Evolutionary conservation across 164 flowering plant species (phyloP), one percentile per base, ranked within the genome.

Genomic region (Tinospora cordifolia): DNA sequence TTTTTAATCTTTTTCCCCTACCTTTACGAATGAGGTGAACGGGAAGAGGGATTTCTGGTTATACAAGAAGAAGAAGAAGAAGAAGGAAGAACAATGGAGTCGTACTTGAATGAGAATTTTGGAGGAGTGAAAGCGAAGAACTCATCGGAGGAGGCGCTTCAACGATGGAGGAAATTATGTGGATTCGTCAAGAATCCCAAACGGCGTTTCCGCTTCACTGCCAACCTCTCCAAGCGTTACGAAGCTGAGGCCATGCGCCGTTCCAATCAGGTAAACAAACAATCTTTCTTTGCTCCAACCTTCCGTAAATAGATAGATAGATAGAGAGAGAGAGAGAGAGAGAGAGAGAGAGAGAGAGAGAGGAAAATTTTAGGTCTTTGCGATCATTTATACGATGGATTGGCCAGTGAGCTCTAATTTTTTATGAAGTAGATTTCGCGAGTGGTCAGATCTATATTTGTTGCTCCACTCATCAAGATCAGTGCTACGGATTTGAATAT

Each of bases 191-290:
- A 39, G 68, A 65, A 65, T 14, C 68, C 26, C 6, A 30, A 24
- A 13, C 44, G 68, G 1, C 40, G 68, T 49, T 65, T 65, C 8
- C 68, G 68, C 9, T 30, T 65, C 17, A 40, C 44, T 65, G 67
- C 67, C 2, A 40, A 65, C 39, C 26, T 65, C 3, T 1, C 67
- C 3, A 65, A 65, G 47, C 41, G 67, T 2, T 3, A 3, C 40
- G 49, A 65, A 65, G 67, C 67, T 11, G 24, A 65, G 25, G 44
- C 22, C 14, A 39, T 36, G 67, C 41, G 24, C 7, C 12, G 41
- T 3, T 19, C 41, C 41, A 39, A 17, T 34, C 25, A 17, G 67
- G 67, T 65, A 30, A 30, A 30, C 36, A 30, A 30, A 30, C 36
- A 30, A 30, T 30, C 36, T 30, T 30, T 30, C 36, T 30, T 30